phyloP scores from a whole-genome alignment of 1,284 basidiomycete genomes.

The Peniophora sp. region DNA sequence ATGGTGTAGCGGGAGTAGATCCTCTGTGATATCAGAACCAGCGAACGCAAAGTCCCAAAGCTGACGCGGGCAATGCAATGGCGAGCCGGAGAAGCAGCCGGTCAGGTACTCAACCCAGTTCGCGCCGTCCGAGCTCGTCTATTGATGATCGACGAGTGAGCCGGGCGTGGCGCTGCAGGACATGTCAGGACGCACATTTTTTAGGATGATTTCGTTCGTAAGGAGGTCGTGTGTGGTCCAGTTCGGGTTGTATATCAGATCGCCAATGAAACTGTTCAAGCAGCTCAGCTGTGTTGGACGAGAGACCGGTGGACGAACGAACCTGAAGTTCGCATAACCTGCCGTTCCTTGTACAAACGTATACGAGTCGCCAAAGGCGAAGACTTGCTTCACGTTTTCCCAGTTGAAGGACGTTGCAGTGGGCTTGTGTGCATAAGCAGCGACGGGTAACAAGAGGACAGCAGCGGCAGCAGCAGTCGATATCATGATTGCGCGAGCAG shows the following conservation, averaged over 20 bases:
- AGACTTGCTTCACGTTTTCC: conserved; percentile 32
- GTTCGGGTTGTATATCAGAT: conserved; percentile 27
- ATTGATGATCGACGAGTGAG: too few species aligned
- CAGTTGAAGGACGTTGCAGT: conserved; percentile 23
- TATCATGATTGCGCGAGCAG: too few species aligned
- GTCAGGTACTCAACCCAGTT: conserved; percentile 52
- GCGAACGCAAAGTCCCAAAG: conserved; percentile 54
- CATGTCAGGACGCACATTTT: conserved; percentile 29
- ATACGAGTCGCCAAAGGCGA: conserved; percentile 49
- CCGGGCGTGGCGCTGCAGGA: too few species aligned
- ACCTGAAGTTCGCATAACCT: conserved; percentile 44
- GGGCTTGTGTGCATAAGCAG: too few species aligned
- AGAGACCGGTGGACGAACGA: conserved; percentile 1
- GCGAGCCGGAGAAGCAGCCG: conserved; percentile 38
- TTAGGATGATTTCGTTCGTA: conserved; percentile 35
- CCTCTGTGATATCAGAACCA: conserved; percentile 41
- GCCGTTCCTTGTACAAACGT: conserved; percentile 44
- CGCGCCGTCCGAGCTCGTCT: conserved; percentile 48
- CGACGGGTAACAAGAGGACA: too few species aligned
- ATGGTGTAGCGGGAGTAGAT: conserved; percentile 30
- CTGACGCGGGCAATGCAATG: conserved; percentile 35
- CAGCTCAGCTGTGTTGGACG: neutral
- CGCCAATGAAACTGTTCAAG: conserved; percentile 40
- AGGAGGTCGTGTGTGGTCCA: conserved; percentile 37
- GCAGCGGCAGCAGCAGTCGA: too few species aligned